Evolutionary conservation across 768 basidiomycete species (phyloP).

Genomic region (Russula sp.): DNA sequence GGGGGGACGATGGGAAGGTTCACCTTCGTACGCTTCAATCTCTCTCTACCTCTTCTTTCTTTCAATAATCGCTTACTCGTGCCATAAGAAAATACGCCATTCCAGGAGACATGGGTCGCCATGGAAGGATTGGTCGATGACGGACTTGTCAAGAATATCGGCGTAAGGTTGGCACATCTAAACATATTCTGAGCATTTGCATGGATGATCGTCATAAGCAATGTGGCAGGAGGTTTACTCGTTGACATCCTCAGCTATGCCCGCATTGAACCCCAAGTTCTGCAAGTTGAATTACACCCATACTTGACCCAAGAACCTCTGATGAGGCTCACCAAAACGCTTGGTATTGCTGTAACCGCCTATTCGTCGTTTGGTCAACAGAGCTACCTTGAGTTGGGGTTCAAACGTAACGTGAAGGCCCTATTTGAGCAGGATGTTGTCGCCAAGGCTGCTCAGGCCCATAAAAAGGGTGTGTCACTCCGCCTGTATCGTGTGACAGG

Average conservation of each 20-base stretch:
- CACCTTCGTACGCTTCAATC: constrained; percentile 49
- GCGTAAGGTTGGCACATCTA: constrained; percentile 53
- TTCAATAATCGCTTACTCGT: background rate
- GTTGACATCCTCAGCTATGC: constrained; percentile 79
- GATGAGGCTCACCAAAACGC: constrained; percentile 44
- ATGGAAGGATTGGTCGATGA: constrained; percentile 78
- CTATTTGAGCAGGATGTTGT: constrained; percentile 52
- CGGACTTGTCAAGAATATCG: constrained; percentile 74
- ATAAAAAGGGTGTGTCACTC: constrained; percentile 51
- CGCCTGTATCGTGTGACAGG: background rate
- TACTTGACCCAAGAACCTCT: constrained; percentile 51
- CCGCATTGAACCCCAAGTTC: constrained; percentile 53
- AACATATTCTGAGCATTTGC: background rate
- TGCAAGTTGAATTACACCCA: constrained; percentile 62
- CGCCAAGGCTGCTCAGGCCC: constrained; percentile 44
- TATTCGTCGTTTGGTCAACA: constrained; percentile 57
- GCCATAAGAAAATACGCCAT: constrained; percentile 55
- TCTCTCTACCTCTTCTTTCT: background rate
- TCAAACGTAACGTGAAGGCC: constrained; percentile 47
- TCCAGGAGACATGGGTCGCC: constrained; percentile 80
- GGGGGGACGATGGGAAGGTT: constrained; percentile 65
- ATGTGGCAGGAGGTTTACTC: constrained; percentile 68
- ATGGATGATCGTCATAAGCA: constrained; percentile 44
- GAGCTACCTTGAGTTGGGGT: constrained; percentile 63
- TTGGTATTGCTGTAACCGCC: constrained; percentile 51